Base-by-base conservation (phyloP, 2,329 filamentous ascomycete species). In the Arachnomyces sp. region DNA sequence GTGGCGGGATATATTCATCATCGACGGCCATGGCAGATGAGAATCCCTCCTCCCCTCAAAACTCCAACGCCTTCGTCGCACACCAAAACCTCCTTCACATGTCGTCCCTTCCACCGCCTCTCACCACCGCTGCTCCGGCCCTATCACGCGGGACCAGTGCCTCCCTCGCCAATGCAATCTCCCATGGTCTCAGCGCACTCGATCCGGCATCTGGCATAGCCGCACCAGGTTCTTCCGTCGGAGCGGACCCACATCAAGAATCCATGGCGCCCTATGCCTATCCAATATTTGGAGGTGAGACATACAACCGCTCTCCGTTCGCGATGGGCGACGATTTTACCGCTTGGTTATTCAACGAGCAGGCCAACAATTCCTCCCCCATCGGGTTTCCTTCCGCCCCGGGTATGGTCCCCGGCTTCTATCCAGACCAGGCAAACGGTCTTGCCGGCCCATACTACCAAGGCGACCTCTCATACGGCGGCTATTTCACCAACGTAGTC, bases 291-390 rank as follows among this genome's bases (percentile, higher is more conserved):
- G 87, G 87, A 12, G 81, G 77, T 17, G 87, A 94, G 52, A 82
- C 78, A 13, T 81, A 86, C 44, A 89, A 85, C 51, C 85, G 90
- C 42, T 94, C 88, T 2, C 88, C 90, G 0, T 90, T 90, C 56
- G 82, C 84, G 7, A 84, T 93, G 68, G 83, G 86, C 0, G 86
- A 93, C 56, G 87, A 94, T 55, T 92, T 92, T 54, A 82, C 89
- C 48, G 81, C 83, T 4, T 94, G 84, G 71, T 63, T 93, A 17
- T 93, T 93, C 63, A 89, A 84, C 56, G 80, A 80, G 28, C 74
- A 74, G 13, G 68, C 75, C 12, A 67, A 75, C 21, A 72, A 74
- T 17, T 68, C 64, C 9, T 74, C 76, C 2, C 64, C 71, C 6
- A 66, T 77, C 50, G 68, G 67, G 13, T 74, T 74, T 42, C 53